Conservation (phyloP, 1,284 basidiomycete genomes). For the Bjerkandera adusta region DNA sequence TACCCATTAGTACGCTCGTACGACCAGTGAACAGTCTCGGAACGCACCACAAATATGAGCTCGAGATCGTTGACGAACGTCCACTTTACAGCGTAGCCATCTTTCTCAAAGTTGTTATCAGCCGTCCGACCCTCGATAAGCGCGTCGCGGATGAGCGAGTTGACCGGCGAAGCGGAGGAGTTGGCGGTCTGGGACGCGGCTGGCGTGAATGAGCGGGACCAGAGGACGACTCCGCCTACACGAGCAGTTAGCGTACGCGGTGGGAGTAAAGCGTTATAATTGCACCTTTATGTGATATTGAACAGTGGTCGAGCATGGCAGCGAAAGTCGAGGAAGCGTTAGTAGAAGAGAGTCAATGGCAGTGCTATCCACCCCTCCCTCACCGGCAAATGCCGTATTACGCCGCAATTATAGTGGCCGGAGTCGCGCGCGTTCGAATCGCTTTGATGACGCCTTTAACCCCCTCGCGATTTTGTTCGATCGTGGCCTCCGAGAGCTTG, state of each 20-base stretch:
- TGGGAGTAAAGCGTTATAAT: background rate
- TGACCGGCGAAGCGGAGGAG: conserved; percentile 84
- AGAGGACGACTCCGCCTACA: conserved; percentile 86
- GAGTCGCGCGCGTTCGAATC: too few relatives aligned
- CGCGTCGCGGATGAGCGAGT: conserved; percentile 86
- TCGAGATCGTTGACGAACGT: conserved; percentile 91
- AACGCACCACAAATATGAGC: conserved; percentile 88
- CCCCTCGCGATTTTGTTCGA: too few relatives aligned
- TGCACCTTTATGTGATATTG: conserved; percentile 85
- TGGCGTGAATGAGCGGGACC: conserved; percentile 91
- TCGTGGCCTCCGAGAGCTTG: too few relatives aligned
- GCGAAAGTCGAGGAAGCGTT: background rate
- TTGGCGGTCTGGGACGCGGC: conserved; percentile 71
- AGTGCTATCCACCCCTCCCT: too few relatives aligned
- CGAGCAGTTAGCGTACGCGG: background rate
- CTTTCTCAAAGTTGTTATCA: conserved; percentile 85
- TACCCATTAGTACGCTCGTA: conserved; percentile 1
- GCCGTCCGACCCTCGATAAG: conserved; percentile 82
- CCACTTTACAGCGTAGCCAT: conserved; percentile 92
- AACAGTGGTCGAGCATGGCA: conserved; percentile 84
- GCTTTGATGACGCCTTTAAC: too few relatives aligned
- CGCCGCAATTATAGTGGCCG: too few relatives aligned
- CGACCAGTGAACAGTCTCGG: background rate
- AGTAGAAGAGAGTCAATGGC: too few relatives aligned
- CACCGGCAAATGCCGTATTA: too few relatives aligned